Evolutionary conservation across 208 protist genomes (phyloP), one percentile per base, ranked within the genome.

Genomic region (Leishmania mexicana): DNA sequence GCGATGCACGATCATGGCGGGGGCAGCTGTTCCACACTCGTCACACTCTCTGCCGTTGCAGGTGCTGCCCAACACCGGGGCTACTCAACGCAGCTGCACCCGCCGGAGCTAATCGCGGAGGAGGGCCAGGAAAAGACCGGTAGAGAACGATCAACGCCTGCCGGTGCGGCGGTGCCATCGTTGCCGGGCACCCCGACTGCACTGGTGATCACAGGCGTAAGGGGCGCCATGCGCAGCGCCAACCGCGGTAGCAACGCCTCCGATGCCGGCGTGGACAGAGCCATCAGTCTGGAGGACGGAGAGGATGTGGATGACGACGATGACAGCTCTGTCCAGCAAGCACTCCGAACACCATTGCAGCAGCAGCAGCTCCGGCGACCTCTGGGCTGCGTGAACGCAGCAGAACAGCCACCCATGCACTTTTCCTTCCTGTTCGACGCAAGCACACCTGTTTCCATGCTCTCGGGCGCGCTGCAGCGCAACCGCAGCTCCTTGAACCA

Each of bases 371-470:
- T 15, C n/a, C 71, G 45, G 47, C 47, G n/a, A 35, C 40, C 15
- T 54, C n/a, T 45, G n/a, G 40, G 71, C 71, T 13, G 21, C 24
- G 71, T 17, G 15, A 8, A 28, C n/a, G 71, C 40, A 11, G 38
- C 40, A 13, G 67, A 58, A 8, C 4, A 45, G 47, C 45, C n/a
- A 8, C 71, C 47, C 3, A 28, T 35, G 7, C 53, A 11, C 31
- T 57, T 75, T 3, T 80, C 67, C 38, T 80, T 84, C 35, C 75
- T 84, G n/a, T 80, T 72, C 76, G 76, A 80, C 47, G 76, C 81
- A 35, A 67, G 42, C 57, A 81, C 81, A 31, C 81, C 81, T 0
- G 81, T 81, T 2, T 85, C 81, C 2, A 65, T 74, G 24, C 49
- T 85, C 21, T 81, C 62, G 31, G 21, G 57, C 10, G 70, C 24